Evolutionary conservation across 1,284 basidiomycete genomes (phyloP).

Genomic region (Ganoderma boninense): DNA sequence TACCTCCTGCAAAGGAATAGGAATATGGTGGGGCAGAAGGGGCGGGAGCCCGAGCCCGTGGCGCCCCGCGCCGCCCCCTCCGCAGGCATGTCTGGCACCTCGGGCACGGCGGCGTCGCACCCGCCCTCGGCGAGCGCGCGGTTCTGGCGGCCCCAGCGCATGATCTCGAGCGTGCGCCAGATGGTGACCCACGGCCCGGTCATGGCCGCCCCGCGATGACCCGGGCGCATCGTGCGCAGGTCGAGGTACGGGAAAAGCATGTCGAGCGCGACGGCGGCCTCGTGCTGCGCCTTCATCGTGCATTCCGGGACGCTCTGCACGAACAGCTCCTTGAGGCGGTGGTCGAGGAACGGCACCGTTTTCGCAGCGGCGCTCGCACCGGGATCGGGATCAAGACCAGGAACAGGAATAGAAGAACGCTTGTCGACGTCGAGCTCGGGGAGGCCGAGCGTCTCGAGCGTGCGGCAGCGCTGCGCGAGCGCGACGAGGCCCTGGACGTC

Average conservation of each 20-base stretch:
- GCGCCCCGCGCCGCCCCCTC: neutral
- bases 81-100: neutral
- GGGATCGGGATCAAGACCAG: neutral
- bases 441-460: neutral
- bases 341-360: neutral
- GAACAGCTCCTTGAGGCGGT: neutral
- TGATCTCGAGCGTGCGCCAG: conserved; percentile 1
- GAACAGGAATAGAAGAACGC: neutral
- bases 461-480: neutral
- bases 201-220: neutral
- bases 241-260: neutral
- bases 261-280: neutral
- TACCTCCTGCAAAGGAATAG: too few relatives aligned
- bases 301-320: neutral
- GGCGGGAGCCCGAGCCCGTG: too few relatives aligned
- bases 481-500: neutral
- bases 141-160: neutral
- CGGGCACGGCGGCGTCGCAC: neutral
- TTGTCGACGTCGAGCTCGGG: neutral
- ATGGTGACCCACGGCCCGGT: neutral
- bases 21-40: too few relatives aligned
- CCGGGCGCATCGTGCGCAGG: neutral
- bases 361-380: neutral
- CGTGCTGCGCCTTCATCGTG: neutral
- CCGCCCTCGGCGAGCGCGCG: neutral